Evolutionary conservation across 495 filamentous ascomycete species (phyloP).

Genomic region (Cryomyces antarcticus): DNA sequence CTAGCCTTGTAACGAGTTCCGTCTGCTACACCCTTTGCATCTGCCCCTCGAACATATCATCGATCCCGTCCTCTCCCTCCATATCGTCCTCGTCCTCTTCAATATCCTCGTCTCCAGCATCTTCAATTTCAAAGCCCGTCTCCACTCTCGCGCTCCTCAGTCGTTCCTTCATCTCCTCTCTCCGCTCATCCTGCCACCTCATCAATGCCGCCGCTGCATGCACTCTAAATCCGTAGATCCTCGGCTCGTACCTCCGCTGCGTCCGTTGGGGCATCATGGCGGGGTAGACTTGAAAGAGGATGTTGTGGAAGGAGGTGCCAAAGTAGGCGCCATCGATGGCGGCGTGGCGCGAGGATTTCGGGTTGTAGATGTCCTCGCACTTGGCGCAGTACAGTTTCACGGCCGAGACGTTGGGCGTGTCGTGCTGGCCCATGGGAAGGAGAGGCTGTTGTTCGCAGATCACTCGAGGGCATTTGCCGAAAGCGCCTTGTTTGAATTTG

Average conservation of each 20-base stretch:
- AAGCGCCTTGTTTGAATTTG: constrained; percentile 95
- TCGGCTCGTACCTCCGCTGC: constrained; percentile 65
- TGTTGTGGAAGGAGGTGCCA: constrained; percentile 93
- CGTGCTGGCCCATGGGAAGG: constrained; percentile 79
- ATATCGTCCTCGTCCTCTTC: constrained; percentile 21
- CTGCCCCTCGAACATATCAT: constrained; percentile 15
- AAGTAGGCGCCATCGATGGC: constrained; percentile 96
- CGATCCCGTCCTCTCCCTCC: constrained; percentile 13
- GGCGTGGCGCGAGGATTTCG: constrained; percentile 89
- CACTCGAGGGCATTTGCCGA: constrained; percentile 94
- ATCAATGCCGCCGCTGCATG: constrained; percentile 75
- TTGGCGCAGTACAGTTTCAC: constrained; percentile 93
- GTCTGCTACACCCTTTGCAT: too few species aligned
- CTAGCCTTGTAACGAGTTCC: too few species aligned
- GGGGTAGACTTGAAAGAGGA: constrained; percentile 96
- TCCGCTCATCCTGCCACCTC: constrained; percentile 69
- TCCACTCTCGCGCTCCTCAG: constrained; percentile 33
- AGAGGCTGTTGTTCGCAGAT: constrained; percentile 81
- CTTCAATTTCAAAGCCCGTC: constrained; percentile 35
- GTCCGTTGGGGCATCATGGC: constrained; percentile 70
- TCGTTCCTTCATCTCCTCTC: constrained; percentile 58
- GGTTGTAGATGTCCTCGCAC: constrained; percentile 97
- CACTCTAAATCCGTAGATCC: constrained; percentile 85
- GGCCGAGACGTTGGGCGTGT: constrained; percentile 62
- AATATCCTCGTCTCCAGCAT: constrained; percentile 26